Base-by-base conservation (phyloP, 257 asterid species). In the Scutellaria minor region DNA sequence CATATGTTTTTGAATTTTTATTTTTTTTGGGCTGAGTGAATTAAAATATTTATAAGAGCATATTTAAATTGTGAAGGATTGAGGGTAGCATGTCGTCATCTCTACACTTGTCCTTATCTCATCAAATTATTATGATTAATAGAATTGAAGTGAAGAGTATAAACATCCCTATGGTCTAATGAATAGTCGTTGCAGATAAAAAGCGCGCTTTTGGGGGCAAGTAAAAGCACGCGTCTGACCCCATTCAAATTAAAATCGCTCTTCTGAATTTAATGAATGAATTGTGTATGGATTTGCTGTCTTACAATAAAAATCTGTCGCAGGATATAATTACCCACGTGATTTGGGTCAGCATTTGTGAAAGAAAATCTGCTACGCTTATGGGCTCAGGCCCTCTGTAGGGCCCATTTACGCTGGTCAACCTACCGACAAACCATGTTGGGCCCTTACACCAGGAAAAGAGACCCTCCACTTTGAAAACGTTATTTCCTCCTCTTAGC, bases 391-490 rank as follows among this genome's bases (percentile, higher is more conserved):
- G 39, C 13, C 68, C 56, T 62, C 9, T 1, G 73, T 66, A 56
- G 70, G 75, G 67, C 60, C 72, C 53, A 61, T 56, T 56, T 54
- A 39, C 13, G 22, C 9, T 20, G 13, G 20, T 42, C 68, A 54
- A 77, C 77, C 70, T 46, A 56, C 77, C 69, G 69, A 70, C 77
- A 70, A 2, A 7, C 64, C 24, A 60, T 51, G 66, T 27, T 68
- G 70, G 79, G 70, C 79, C 79, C 75, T 39, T 40, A 2, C 31
- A 5, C 44, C 2, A 2, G 31, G 4, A 54, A 54, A 7, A 41
- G 10, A 15, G 39, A 7, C 1, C 0, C 15, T 11, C 54, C 68
- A 42, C 35, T 44, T 44, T 62, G 1, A 41, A 41, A 15, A 61
- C 14, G 4, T 61, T 24, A 60, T 60, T 37, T 35, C 12, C 24